These are phyloP conservation scores for Backusella tuberculispora DNA, from an alignment of 192 early-diverging fungal species.

Conservation along the genomic window DNA sequence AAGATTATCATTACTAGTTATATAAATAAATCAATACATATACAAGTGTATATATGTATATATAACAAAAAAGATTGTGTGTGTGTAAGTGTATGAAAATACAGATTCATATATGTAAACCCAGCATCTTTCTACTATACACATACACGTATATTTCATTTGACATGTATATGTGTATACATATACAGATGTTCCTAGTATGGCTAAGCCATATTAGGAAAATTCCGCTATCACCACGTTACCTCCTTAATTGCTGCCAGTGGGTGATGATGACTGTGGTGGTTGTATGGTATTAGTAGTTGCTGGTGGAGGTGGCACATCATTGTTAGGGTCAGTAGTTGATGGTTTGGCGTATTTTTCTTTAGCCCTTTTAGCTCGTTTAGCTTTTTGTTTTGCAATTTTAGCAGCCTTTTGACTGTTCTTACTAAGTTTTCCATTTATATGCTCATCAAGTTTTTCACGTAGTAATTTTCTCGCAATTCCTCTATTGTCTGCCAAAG, in stretches of 20 bases:
- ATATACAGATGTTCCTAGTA: neutral
- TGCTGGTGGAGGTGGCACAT: neutral
- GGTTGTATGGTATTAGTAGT: neutral
- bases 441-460: slow-evolving; percentile 68
- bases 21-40: no score
- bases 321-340: neutral
- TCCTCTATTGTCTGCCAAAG: slow-evolving; percentile 71
- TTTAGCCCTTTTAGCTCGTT: slow-evolving; percentile 55
- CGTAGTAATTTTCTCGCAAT: slow-evolving; percentile 67
- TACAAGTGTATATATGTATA: neutral
- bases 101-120: slow-evolving; percentile 6
- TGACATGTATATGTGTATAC: neutral
- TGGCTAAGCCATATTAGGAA: neutral
- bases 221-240: neutral
- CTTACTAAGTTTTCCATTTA: slow-evolving; percentile 68
- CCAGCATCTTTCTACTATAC: neutral
- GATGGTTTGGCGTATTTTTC: slow-evolving; percentile 55
- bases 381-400: slow-evolving; percentile 60
- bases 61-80: neutral
- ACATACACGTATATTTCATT: neutral
- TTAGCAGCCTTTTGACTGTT: slow-evolving; percentile 63
- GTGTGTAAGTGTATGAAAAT: neutral
- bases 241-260: neutral
- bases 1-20: neutral
- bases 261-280: neutral